Evolutionary conservation across 306 rosid species (phyloP).

Genomic region (Medicago ruthenica): DNA sequence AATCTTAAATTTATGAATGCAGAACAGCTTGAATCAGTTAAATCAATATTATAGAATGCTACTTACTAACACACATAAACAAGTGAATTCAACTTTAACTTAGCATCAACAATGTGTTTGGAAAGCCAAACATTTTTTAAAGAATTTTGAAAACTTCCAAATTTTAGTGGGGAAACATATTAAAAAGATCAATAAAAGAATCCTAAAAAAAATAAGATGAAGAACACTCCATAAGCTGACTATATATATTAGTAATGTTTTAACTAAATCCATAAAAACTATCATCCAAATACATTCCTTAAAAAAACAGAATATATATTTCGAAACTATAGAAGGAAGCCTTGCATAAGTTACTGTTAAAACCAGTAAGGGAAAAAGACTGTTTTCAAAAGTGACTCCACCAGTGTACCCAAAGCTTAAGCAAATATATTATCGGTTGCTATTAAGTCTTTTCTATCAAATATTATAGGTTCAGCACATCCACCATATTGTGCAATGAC

Average conservation of each 20-base stretch:
- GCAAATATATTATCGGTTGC: conserved; percentile 1
- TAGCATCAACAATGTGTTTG: not conserved
- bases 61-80: too few relatives aligned
- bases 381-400: not conserved
- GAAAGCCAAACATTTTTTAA: not conserved
- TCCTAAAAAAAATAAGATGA: not conserved
- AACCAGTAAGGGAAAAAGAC: not conserved
- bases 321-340: not conserved
- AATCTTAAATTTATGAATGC: not conserved
- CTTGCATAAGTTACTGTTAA: conserved; percentile 4
- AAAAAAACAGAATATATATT: conserved; percentile 1
- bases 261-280: conserved; percentile 5
- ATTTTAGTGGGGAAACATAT: not conserved
- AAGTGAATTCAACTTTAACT: not conserved
- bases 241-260: not conserved
- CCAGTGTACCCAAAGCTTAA: conserved; percentile 1
- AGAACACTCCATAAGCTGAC: not conserved
- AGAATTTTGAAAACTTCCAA: too few relatives aligned
- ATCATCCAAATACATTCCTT: not conserved
- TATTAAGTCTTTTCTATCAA: not conserved
- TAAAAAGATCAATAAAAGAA: not conserved
- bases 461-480: conserved; percentile 33
- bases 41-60: too few relatives aligned
- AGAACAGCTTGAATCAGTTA: too few relatives aligned
- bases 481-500: not conserved